Base-by-base conservation (phyloP, 441 rosid genomes). In the Eugenia klotzschiana region DNA sequence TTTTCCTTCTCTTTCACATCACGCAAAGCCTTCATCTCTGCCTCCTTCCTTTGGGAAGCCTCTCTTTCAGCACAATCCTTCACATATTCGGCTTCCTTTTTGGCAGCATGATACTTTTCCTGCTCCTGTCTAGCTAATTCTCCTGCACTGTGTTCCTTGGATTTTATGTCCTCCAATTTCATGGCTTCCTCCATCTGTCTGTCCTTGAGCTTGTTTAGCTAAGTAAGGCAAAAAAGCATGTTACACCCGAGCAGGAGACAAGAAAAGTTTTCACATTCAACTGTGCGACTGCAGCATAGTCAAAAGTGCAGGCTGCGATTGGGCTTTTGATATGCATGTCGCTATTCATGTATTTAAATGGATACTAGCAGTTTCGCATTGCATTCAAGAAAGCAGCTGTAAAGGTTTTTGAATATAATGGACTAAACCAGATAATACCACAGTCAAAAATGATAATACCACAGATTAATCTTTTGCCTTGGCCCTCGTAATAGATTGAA, bases 1-100 rank as follows among this genome's bases (percentile, higher is more conserved):
- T 86, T 95, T 84, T 92, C 95, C 79, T 89, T 96, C 87, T 95
- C 97, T 90, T 83, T 95, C 43, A 90, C 90, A 12, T 90, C 92
- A 3, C 80, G 93, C 80, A 64, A 86, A 77, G 96, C 94, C 88
- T 89, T 87, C 83, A 88, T 86, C 89, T 94, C 98, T 3, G 92
- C 95, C 72, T 87, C 90, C 90, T 82, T 87, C 87, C 92, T 93
- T 60, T 87, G 90, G 33, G 91, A 84, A 84, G 94, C 95, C 89
- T 93, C 99, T 89, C 84, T 89, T 84, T 93, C 87, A 51, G 91
- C 91, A 80, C 87, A 82, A 11, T 79, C 84, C 87, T 86, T 93
- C 80, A 88, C 86, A 79, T 86, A 81, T 86, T 88, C 92, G 16
- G 91, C 95, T 89, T 96, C 95, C 84, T 52, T 90, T 87, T 81